These are phyloP conservation scores for Paspalum notatum DNA, from an alignment of 176 grass and related monocot species.

Conservation along the genomic window DNA sequence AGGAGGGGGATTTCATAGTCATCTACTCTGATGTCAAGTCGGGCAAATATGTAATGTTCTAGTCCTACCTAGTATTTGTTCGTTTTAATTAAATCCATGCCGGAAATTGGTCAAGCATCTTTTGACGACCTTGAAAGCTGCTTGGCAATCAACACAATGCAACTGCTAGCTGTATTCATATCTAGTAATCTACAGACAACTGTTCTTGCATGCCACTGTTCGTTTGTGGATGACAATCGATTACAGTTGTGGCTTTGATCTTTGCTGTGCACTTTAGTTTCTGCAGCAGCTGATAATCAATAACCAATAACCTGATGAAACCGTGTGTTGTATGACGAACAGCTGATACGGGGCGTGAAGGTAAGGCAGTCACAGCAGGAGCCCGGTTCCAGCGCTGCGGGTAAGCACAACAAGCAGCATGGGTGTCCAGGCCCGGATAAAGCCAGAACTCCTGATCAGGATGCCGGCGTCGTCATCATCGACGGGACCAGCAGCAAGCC, in stretches of 20 bases:
- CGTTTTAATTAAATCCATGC: background rate
- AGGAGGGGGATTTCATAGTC: conserved; percentile 90
- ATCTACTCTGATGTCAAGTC: conserved; percentile 89
- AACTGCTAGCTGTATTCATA: background rate
- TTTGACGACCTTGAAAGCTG: background rate
- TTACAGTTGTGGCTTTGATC: background rate
- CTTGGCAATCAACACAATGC: background rate
- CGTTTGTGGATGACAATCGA: background rate
- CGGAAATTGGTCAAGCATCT: background rate
- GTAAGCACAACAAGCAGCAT: conserved; percentile 41
- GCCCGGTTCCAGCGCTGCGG: background rate
- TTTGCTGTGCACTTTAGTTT: background rate
- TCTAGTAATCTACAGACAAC: background rate
- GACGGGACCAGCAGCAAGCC: background rate
- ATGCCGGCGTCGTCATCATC: background rate
- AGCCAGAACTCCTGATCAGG: background rate
- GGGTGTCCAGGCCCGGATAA: conserved; percentile 21
- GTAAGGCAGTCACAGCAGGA: conserved; percentile 42
- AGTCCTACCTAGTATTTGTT: background rate
- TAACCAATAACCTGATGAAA: background rate
- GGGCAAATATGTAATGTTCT: conserved; percentile 80
- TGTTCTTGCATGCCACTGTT: conserved; percentile 7
- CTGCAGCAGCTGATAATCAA: too few species aligned
- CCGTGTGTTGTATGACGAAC: background rate
- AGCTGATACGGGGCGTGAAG: conserved; percentile 95